Conservation (phyloP, 306 rosid species). For the Pterocarpus macrocarpus region DNA sequence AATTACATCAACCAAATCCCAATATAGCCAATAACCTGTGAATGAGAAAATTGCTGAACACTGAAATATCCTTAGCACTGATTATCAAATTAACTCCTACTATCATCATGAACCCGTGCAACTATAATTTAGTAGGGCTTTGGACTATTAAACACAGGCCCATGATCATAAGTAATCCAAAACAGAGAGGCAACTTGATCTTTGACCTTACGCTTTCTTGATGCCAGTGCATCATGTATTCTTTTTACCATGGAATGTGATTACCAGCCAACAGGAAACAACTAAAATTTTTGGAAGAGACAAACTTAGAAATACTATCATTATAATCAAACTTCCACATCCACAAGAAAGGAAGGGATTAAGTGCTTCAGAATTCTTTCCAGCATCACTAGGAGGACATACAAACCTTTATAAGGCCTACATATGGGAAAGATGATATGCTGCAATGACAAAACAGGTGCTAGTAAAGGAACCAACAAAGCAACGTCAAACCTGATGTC, state of each 20-base stretch:
- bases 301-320: neutral
- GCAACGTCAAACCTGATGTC: slow-evolving; percentile 88
- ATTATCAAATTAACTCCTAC: slow-evolving; percentile 1
- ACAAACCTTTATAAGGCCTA: slow-evolving; percentile 68
- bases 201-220: slow-evolving; percentile 29
- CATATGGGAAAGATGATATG: slow-evolving; percentile 69
- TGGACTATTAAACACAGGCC: slow-evolving; percentile 21
- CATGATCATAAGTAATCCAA: slow-evolving; percentile 19
- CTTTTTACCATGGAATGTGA: slow-evolving; percentile 8
- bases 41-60: neutral
- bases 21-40: neutral
- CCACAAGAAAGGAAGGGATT: slow-evolving; percentile 34
- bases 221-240: slow-evolving; percentile 32
- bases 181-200: slow-evolving; percentile 35
- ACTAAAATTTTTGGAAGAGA: slow-evolving; percentile 38
- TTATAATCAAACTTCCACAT: slow-evolving; percentile 37
- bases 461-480: slow-evolving; percentile 68
- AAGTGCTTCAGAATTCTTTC: slow-evolving; percentile 8
- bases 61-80: neutral
- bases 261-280: slow-evolving; percentile 18
- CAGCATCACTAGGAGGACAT: slow-evolving; percentile 24
- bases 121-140: neutral
- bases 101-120: neutral
- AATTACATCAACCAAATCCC: slow-evolving; percentile 8
- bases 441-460: slow-evolving; percentile 91